Evolutionary conservation across 345 rosid species (phyloP).

Genomic region (Moricandia arvensis): DNA sequence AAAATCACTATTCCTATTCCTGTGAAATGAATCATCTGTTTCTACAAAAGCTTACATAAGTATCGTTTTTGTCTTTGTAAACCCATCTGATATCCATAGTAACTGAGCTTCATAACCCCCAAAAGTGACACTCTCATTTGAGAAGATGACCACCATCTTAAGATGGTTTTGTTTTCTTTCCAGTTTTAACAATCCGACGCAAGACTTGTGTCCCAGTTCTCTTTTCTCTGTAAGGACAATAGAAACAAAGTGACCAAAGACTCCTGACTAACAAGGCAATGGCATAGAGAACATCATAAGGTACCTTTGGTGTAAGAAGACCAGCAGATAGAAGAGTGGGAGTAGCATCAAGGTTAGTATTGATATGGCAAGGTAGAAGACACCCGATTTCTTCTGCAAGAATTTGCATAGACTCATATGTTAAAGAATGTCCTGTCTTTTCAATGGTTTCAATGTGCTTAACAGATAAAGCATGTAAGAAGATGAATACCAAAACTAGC

Average conservation of each 20-base stretch:
- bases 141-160: conserved; percentile 34
- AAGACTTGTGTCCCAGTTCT: conserved; percentile 72
- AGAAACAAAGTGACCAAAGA: conserved; percentile 12
- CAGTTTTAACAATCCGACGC: conserved; percentile 62
- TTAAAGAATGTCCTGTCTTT: neutral
- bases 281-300: neutral
- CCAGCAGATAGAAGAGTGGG: conserved; percentile 77
- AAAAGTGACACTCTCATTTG: neutral
- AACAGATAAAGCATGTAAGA: neutral
- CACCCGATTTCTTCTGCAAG: conserved; percentile 65
- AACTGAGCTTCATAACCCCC: neutral
- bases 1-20: neutral
- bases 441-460: neutral
- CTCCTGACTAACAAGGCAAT: conserved; percentile 13
- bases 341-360: conserved; percentile 84
- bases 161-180: conserved; percentile 57
- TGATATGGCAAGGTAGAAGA: conserved; percentile 71
- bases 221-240: conserved; percentile 54
- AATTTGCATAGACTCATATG: conserved; percentile 12
- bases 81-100: neutral
- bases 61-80: neutral
- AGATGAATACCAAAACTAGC: neutral
- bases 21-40: neutral
- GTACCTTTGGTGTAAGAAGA: conserved; percentile 76
- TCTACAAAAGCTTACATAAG: neutral